A percentile compares a stretch with the other conserved stretches of the same genome.
These are phyloP conservation scores for Botrytis squamosa DNA, from an alignment of 2,329 filamentous ascomycete species.

Conservation along the genomic window DNA sequence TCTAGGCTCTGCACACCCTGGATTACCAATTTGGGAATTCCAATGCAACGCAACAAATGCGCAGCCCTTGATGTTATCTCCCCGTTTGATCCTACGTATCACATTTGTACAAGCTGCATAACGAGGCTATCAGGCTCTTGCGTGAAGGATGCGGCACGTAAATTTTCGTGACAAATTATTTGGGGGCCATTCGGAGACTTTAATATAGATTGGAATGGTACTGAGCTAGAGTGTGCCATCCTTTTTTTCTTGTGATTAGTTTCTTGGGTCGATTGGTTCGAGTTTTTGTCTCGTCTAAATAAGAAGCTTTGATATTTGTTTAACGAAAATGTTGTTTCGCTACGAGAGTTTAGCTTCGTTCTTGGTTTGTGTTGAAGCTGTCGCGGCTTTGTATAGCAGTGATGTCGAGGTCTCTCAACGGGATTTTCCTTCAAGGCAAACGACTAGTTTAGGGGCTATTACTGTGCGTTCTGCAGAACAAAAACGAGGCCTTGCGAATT, in stretches of 20 bases:
- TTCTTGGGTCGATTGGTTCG: background rate
- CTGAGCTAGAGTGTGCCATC: background rate
- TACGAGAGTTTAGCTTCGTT: background rate
- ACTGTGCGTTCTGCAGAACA: constrained; percentile 14
- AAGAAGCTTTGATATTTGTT: background rate
- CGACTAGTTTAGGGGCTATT: constrained; percentile 10
- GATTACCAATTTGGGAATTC: background rate
- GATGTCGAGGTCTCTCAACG: background rate
- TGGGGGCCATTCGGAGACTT: background rate
- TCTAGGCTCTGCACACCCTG: background rate
- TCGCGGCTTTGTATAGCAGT: background rate
- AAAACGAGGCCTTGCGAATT: constrained; percentile 4
- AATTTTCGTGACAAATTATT: background rate
- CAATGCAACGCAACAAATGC: background rate
- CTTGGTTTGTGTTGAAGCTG: background rate
- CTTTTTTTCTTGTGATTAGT: background rate
- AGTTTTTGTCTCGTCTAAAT: background rate
- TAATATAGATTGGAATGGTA: background rate
- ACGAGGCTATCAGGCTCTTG: background rate
- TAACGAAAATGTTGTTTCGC: background rate
- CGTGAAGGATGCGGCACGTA: background rate
- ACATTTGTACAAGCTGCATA: background rate
- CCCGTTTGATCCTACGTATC: constrained; percentile 1
- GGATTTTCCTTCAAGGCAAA: background rate
- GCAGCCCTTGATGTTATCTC: background rate